Evolutionary conservation across 257 asterid genomes (phyloP), one percentile per base, ranked within the genome.

Genomic region (Parsonsia alboflavescens): DNA sequence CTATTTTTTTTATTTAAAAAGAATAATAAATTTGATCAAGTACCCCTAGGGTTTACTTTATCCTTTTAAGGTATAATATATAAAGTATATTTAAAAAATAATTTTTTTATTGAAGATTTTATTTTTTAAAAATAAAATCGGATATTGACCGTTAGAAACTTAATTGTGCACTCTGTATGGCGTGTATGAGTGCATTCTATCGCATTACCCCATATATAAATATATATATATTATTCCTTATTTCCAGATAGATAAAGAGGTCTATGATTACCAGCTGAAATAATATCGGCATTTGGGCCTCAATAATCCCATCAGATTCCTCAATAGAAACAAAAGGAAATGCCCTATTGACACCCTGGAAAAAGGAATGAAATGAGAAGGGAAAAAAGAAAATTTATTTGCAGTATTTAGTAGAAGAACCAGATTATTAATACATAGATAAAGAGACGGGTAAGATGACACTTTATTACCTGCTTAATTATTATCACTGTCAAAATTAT

Each of bases 291-390:
- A 98, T 93, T 82, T 95, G 99, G 82, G 84, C 87, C 83, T 93
- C 92, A 73, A 92, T 76, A 46, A 90, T 84, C 72, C 86, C 96
- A 78, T 95, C 98, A 53, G 92, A 91, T 89, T 86, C 97, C 57
- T 87, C 87, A 77, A 88, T 85, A 48, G 97, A 84, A 49, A 95
- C 97, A 82, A 77, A 95, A 22, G 98, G 98, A 84, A 95, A 95
- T 75, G 98, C 98, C 75, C 98, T 86, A 77, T 95, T 95, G 52
- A 95, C 96, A 75, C 99, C 99, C 99, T 95, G 93, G 39, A 33
- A 33, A 33, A 33, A 33, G 80, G 84, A 80, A 56, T 70, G 80
- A 77, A 68, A 33, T 33, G 58, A 85, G 73, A 70, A 46, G 48
- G 30, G 56, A 36, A 52, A 54, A 70, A 44, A 28, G 2, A 22